Evolutionary conservation across 2,329 filamentous ascomycete species (phyloP).

Genomic region (Ceratocystis huliohia): DNA sequence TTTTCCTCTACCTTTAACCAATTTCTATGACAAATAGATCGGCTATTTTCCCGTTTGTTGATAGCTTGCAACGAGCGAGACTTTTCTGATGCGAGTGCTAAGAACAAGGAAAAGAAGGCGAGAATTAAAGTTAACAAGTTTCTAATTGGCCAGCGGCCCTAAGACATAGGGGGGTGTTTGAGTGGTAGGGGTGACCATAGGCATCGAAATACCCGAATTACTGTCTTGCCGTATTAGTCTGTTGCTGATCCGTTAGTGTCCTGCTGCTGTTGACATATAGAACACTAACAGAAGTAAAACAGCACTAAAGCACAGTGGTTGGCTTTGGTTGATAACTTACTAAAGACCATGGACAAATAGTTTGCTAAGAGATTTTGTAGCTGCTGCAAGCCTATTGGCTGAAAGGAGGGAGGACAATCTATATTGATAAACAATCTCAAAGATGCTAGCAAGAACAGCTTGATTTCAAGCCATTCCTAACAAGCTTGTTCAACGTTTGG

Average conservation of each 20-base stretch:
- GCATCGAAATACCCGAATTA: background rate
- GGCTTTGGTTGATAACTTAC: background rate
- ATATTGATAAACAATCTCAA: background rate
- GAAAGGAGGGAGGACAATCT: background rate
- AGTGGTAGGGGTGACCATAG: background rate
- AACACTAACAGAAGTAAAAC: background rate
- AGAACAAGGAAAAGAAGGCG: background rate
- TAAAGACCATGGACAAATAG: conserved; percentile 6
- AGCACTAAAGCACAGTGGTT: background rate
- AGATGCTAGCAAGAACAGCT: background rate
- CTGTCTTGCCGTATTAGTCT: background rate
- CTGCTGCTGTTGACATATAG: background rate
- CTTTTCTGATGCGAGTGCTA: background rate
- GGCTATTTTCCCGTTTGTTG: background rate
- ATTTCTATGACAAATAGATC: background rate
- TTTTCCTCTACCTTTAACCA: background rate
- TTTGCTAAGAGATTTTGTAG: background rate
- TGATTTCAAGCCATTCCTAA: no score
- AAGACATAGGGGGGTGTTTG: background rate
- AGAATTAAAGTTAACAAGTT: background rate
- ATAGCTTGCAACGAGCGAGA: background rate
- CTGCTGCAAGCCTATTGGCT: background rate
- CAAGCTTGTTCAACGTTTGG: no score
- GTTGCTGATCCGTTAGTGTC: background rate
- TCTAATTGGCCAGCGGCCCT: background rate